Base-by-base conservation (phyloP, 805 yeast species). In the Zygosaccharomyces pseudorouxii region DNA sequence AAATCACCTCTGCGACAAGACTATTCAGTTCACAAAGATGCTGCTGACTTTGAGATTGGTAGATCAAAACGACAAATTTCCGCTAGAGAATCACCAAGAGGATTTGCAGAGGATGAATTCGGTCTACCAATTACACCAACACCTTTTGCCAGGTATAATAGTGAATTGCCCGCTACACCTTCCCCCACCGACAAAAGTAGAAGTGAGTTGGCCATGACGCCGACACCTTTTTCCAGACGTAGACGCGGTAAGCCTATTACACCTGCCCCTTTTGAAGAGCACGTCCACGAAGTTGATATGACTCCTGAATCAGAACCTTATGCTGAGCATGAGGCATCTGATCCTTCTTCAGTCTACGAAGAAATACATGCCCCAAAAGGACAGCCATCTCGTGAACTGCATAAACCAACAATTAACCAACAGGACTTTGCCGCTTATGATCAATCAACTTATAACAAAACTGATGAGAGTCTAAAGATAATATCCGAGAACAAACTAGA, bases 1-100 rank as follows among this genome's bases (percentile, higher is more conserved):
- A 50, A 60, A 38, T 62, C 65, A 8, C 54, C 60, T 1, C 46
- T 55, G 20, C 49, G 65, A 43, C 49, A 49, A 3, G 47, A 47
- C 38, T 44, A 55, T 14, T 41, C 51, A 2, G 27, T 35, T 9
- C 35, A 28, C 14, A 47, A 42, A 18, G 16, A 30, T 16, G 19
- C 0, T 23, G 30, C 18, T 5, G 12, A 6, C 5, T 16, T 36
- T 14, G 39, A 5, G n/a, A 3, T 14, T 12, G 27, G 33, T 25
- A 14, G 25, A 14, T 25, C 36, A 12, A 38, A 27, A 11, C 5
- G 19, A 7, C 25, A 22, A 5, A 9, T 8, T 25, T 5, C 10
- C 9, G 11, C 25, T 5, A n/a, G 12, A 14, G 25, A 19, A 8
- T 5, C 36, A 8, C 19, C 37, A 33, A 11, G 18, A 28, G 7